Evolutionary conservation across 352 stramenopile genomes (phyloP).

Genomic region (Globisporangium apiculatum): DNA sequence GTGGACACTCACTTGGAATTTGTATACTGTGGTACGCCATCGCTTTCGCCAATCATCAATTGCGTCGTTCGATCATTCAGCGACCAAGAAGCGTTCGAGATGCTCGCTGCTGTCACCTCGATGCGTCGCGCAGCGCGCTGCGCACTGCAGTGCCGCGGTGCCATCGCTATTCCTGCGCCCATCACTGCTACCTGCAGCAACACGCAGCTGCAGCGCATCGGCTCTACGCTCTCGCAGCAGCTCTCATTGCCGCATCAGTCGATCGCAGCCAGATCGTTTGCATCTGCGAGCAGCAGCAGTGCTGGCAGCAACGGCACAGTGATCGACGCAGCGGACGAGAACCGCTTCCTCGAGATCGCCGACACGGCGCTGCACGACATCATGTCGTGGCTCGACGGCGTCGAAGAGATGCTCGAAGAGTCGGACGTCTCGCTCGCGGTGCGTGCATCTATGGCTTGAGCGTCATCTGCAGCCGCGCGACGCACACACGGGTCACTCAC

Average conservation of each 20-base stretch:
- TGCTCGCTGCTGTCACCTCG: background rate
- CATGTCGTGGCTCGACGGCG: conserved; percentile 70
- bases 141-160: background rate
- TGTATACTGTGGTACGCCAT: background rate
- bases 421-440: conserved; percentile 76
- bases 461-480: background rate
- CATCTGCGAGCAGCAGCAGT: background rate
- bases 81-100: background rate
- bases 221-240: no score
- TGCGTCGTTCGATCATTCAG: no score
- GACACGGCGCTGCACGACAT: conserved; percentile 71
- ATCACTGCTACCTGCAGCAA: background rate
- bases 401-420: conserved; percentile 83
- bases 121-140: conserved; percentile 7
- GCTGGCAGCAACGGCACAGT: background rate
- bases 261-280: background rate
- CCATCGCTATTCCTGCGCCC: background rate
- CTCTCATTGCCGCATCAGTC: background rate
- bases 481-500: background rate
- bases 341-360: conserved; percentile 73
- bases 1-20: background rate
- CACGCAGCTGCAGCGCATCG: background rate
- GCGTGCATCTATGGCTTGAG: conserved; percentile 1
- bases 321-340: conserved; percentile 41
- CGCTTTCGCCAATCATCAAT: background rate